Base-by-base conservation (phyloP, 2,329 filamentous ascomycete species). In the Chrysoporthe austroafricana region DNA sequence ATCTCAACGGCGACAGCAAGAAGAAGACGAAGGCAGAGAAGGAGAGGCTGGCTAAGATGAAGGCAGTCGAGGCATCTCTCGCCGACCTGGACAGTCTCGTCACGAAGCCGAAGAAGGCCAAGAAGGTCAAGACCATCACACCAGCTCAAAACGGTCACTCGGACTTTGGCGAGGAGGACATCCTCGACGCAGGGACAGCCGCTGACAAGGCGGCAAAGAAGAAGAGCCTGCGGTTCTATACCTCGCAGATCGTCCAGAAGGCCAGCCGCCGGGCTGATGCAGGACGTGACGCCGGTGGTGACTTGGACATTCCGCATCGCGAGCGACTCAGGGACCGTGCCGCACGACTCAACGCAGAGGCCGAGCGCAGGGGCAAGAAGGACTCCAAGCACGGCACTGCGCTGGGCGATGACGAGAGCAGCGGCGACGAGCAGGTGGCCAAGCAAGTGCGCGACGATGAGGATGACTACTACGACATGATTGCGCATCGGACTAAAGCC, bases 161-260 rank as follows among this genome's bases (percentile, higher is more conserved):
- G 2, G 96, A 99, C 82, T 95, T 99, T 76, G 96, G 95, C 73
- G 96, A 99, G 74, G 94, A 97, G 77, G 90, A 92, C 18, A 82
- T 84, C 4, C 86, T 98, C 68, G 93, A 94, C 64, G 88, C 90
- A 13, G 86, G 89, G 70, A 89, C 95, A 69, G 91, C 93, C 0
- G 92, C 91, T 54, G 93, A 97, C 74, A 99, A 99, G 80, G 92
- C 90, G 0, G 87, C 88, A 69, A 92, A 92, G 79, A 97, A 96
- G 85, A 97, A 96, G 84, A 93, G 89, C 71, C 86, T 99, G 67
- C 91, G 94, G 70, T 99, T 99, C 84, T 99, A 99, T 85, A 98
- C 96, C 2, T 97, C 94, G 3, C 96, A 99, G 77, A 96, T 99
- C 72, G 91, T 92, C 39, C 95, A 98, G 78, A 98, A 97, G 80